phyloP scores from a whole-genome alignment of 148 eudicot species.

The Rhododendron vialii region DNA sequence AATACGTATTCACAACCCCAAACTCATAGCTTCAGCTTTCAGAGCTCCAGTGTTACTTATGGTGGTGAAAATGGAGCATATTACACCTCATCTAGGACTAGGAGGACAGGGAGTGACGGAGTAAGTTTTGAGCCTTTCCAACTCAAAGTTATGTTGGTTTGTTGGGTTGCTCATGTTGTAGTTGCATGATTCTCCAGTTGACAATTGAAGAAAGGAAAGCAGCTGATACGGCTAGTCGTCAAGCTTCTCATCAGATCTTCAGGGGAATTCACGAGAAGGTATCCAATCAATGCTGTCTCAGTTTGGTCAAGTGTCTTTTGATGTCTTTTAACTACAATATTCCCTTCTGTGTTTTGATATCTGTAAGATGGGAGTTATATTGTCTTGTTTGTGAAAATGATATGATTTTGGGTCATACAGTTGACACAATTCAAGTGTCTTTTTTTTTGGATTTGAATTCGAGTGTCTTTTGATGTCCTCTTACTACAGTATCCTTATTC shows the following conservation, averaged over 20 bases:
- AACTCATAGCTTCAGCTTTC: slow-evolving; percentile 59
- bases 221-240: slow-evolving; percentile 77
- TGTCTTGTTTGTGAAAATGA: background rate
- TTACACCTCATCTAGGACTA: slow-evolving; percentile 55
- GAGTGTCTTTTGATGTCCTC: background rate
- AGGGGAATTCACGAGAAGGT: slow-evolving; percentile 86
- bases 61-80: slow-evolving; percentile 85
- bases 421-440: slow-evolving; percentile 33
- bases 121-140: slow-evolving; percentile 33
- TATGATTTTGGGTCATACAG: slow-evolving; percentile 61
- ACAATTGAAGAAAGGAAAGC: slow-evolving; percentile 78
- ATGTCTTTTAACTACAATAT: background rate
- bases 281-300: slow-evolving; percentile 3
- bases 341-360: background rate
- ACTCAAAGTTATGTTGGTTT: background rate
- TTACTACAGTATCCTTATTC: background rate
- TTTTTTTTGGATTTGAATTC: slow-evolving; percentile 8
- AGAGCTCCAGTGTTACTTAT: slow-evolving; percentile 74
- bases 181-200: slow-evolving; percentile 36
- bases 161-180: slow-evolving; percentile 1
- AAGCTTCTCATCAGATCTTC: slow-evolving; percentile 75
- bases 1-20: slow-evolving; percentile 40
- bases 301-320: background rate
- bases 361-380: background rate
- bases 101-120: slow-evolving; percentile 81